Conservation (phyloP, 345 rosid species). For the Brassica carinata region DNA sequence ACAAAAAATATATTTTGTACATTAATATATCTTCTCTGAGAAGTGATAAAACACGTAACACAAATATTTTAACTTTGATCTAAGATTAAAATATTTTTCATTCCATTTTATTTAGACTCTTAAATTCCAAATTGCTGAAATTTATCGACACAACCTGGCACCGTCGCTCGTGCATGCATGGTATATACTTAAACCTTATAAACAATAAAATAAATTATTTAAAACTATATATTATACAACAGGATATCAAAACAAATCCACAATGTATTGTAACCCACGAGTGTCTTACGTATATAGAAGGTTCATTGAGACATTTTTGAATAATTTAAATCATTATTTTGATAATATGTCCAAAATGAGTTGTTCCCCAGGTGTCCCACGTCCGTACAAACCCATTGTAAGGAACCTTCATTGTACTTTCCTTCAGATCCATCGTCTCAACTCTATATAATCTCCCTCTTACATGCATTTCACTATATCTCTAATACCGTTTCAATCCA, state of each 20-base stretch:
- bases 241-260: constrained; percentile 35
- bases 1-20: not conserved
- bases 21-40: not conserved
- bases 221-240: not conserved
- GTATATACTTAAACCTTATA: not conserved
- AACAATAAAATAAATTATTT: not conserved
- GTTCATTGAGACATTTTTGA: constrained; percentile 28
- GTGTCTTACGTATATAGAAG: constrained; percentile 35
- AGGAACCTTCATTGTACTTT: constrained; percentile 50
- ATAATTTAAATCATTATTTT: constrained; percentile 13
- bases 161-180: constrained; percentile 41
- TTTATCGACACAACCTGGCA: constrained; percentile 39
- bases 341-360: constrained; percentile 38
- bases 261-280: constrained; percentile 27
- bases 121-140: constrained; percentile 18
- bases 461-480: constrained; percentile 16
- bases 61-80: not conserved
- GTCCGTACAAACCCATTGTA: constrained; percentile 46
- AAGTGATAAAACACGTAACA: not conserved
- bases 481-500: not conserved
- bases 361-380: constrained; percentile 45
- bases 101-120: too few relatives aligned
- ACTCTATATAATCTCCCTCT: not conserved
- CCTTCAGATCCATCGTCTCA: constrained; percentile 30
- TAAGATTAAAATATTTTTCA: not conserved